Evolutionary conservation across 2,329 filamentous ascomycete genomes (phyloP), one percentile per base, ranked within the genome.

Genomic region (Colletotrichum sidae): DNA sequence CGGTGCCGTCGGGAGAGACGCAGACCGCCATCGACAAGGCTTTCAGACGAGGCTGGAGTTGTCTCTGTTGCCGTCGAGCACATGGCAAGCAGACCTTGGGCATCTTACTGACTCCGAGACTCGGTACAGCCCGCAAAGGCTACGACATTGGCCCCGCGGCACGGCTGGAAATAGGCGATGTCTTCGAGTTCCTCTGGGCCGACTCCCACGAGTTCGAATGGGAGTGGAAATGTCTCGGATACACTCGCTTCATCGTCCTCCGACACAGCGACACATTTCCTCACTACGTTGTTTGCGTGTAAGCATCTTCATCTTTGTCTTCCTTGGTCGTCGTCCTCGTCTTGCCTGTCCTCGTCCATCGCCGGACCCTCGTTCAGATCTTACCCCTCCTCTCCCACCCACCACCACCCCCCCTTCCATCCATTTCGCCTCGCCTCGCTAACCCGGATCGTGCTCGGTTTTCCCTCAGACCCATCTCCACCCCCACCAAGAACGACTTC

Each of bases 131-230:
- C 47, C 62, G 62, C 52, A 65, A 65, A 47, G 62, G 62, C 12
- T 65, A 65, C 58, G 62, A 65, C 52, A 65, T 65, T 47, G 62
- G 62, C 58, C 62, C 62, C 41, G 62, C 62, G 41, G 41, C 62
- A 46, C 54, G 62, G 25, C 53, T 60, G 12, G 62, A 65, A 47
- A 50, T 65, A 13, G 62, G 62, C 12, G 62, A 65, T 54, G 62
- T 65, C 52, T 65, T 65, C 47, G 62, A 65, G 58, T 65, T 65
- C 42, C 62, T 65, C 6, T 65, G 62, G 62, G 62, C 62, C 13
- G 62, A 65, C 41, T 65, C 62, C 52, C 62, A 65, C 47, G 62
- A 65, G 62, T 65, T 65, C 15, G 62, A 65, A 13, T 65, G 62
- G 62, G 62, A 65, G 47, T 65, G 62, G 62, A 65, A 65, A 38